Conservation (phyloP, 768 basidiomycete genomes). For the Lentinula guzmanii region DNA sequence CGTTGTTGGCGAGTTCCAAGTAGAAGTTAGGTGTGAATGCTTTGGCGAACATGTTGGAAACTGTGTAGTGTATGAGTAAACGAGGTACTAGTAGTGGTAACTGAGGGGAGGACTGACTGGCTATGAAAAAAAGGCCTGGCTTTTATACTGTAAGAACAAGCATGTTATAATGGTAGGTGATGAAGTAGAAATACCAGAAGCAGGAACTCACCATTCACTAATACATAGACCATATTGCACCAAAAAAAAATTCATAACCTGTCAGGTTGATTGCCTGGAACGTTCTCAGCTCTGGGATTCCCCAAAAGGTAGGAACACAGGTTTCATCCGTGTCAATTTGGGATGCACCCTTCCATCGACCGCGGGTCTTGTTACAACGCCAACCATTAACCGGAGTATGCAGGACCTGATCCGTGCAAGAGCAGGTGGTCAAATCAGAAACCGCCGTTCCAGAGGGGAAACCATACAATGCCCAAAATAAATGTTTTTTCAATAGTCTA, state of each 20-base stretch:
- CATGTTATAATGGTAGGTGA: not conserved
- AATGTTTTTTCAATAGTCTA: not conserved
- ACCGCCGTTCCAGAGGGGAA: not conserved
- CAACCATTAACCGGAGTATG: not conserved
- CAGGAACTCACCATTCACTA: not conserved
- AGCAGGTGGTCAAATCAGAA: not conserved
- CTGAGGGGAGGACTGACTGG: not conserved
- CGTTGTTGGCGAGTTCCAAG: not conserved
- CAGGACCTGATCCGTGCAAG: not conserved
- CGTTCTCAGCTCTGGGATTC: not conserved
- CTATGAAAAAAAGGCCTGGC: not conserved
- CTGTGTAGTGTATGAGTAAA: not conserved
- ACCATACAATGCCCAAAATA: not conserved
- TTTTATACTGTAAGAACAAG: not conserved
- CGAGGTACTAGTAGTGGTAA: not conserved
- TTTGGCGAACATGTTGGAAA: not conserved
- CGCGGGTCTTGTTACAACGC: not conserved
- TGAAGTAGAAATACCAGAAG: not conserved
- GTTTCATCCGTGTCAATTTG: not conserved
- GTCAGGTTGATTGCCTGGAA: not conserved
- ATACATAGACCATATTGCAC: not conserved
- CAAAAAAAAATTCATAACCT: not conserved
- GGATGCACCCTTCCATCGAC: not conserved
- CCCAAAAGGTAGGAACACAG: not conserved
- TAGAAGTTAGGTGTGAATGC: conserved; percentile 1